Percentiles rank a stretch among this genome's conserved stretches.
Evolutionary conservation across 73 alveolate genomes (phyloP).

Genomic region (Breviolum minutum): DNA sequence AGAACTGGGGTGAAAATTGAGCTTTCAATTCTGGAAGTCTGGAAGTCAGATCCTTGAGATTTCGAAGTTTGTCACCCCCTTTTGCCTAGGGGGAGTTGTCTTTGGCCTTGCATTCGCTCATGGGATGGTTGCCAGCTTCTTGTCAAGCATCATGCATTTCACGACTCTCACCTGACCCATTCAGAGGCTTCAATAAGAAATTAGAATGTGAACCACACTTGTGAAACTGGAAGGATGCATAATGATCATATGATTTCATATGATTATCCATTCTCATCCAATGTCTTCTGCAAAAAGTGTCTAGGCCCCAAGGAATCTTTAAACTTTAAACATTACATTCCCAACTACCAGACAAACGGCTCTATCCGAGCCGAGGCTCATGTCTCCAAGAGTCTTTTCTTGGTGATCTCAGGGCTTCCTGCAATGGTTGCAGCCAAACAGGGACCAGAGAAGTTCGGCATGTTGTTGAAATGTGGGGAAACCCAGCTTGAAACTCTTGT

Average conservation of each 20-base stretch:
- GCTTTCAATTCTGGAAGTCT: not conserved
- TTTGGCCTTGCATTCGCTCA: constrained; percentile 57
- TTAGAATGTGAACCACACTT: too few relatives aligned
- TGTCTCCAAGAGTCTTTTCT: constrained; percentile 68
- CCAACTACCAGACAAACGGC: too few relatives aligned
- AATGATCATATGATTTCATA: too few relatives aligned
- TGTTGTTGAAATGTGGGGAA: constrained; percentile 61
- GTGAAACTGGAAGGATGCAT: too few relatives aligned
- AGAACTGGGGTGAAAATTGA: not conserved
- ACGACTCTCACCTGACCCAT: not conserved
- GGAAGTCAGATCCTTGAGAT: not conserved
- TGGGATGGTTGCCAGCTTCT: constrained; percentile 72
- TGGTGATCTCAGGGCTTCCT: constrained; percentile 64
- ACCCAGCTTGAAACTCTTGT: not conserved
- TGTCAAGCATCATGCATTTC: not conserved
- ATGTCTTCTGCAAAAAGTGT: too few relatives aligned
- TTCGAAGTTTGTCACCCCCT: not conserved
- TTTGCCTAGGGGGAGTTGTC: constrained; percentile 40
- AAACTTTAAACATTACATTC: too few relatives aligned
- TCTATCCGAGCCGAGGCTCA: constrained; percentile 31
- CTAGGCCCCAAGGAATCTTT: too few relatives aligned
- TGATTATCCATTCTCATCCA: too few relatives aligned
- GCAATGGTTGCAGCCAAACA: constrained; percentile 76
- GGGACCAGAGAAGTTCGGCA: constrained; percentile 66
- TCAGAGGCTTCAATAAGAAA: not conserved